These are phyloP conservation scores for Blastobotrys americana DNA, from an alignment of 805 yeast genomes.

Conservation along the genomic window DNA sequence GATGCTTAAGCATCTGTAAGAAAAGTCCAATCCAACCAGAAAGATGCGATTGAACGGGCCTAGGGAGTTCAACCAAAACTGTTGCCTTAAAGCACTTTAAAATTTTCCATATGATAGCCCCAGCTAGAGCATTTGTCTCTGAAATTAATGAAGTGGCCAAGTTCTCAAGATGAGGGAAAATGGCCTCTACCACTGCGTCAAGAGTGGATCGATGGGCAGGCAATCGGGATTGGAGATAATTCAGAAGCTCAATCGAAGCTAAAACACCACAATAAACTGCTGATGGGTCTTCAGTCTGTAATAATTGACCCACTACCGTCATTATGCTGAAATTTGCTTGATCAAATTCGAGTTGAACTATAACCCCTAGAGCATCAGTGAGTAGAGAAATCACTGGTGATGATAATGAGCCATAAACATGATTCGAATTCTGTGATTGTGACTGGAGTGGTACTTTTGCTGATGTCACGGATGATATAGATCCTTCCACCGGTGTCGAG, in stretches of 20 bases:
- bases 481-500: too few relatives aligned
- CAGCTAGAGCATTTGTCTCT: slow-evolving; percentile 36
- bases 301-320: slow-evolving; percentile 39
- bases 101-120: slow-evolving; percentile 67
- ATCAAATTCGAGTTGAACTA: background rate
- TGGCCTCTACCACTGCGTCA: slow-evolving; percentile 38
- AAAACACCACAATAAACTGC: slow-evolving; percentile 57
- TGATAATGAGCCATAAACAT: background rate
- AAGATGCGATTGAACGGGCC: slow-evolving; percentile 24
- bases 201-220: slow-evolving; percentile 44
- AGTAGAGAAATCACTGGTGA: background rate
- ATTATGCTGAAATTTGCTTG: background rate
- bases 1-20: slow-evolving; percentile 52
- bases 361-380: background rate
- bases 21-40: slow-evolving; percentile 71
- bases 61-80: slow-evolving; percentile 45
- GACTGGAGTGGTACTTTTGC: too few relatives aligned
- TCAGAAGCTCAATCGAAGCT: slow-evolving; percentile 43
- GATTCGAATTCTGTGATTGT: too few relatives aligned
- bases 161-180: slow-evolving; percentile 56
- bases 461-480: too few relatives aligned
- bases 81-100: slow-evolving; percentile 71
- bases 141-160: slow-evolving; percentile 46
- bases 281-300: slow-evolving; percentile 19
- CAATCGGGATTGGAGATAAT: slow-evolving; percentile 63